Percentiles rank a stretch among this genome's conserved stretches.
Evolutionary conservation across 139 green algal species (phyloP).

Genomic region (Chlorella ohadii): DNA sequence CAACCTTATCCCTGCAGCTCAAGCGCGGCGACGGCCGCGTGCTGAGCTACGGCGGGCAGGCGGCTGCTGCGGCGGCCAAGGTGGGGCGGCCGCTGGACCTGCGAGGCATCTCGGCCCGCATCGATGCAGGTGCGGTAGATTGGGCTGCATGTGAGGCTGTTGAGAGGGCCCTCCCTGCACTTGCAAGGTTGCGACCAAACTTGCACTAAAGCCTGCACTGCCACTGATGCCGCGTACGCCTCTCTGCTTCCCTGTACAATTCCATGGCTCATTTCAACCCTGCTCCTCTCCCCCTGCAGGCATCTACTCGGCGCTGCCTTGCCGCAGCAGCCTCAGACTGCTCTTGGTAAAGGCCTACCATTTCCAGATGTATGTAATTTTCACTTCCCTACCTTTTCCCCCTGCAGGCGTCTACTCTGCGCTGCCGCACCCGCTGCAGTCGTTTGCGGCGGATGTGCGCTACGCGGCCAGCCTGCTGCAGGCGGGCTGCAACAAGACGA

Average conservation of each 20-base stretch:
- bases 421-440: slow-evolving; percentile 41
- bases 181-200: no score
- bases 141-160: neutral
- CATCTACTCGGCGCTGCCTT: slow-evolving; percentile 37
- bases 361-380: no score
- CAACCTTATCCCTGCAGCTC: neutral
- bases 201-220: no score
- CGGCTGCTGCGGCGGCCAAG: slow-evolving; percentile 43
- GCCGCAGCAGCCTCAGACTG: no score
- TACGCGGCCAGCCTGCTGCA: slow-evolving; percentile 55
- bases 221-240: no score
- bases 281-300: slow-evolving; percentile 24
- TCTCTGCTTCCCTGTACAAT: neutral
- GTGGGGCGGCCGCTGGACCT: slow-evolving; percentile 46
- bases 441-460: slow-evolving; percentile 61
- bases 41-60: slow-evolving; percentile 45
- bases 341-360: no score
- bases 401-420: slow-evolving; percentile 48
- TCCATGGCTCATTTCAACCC: no score
- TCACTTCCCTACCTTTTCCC: neutral
- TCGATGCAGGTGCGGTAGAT: slow-evolving; percentile 21
- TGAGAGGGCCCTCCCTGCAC: no score
- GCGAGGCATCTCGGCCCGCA: slow-evolving; percentile 13
- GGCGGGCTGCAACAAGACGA: slow-evolving; percentile 38
- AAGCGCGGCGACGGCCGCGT: slow-evolving; percentile 26